A percentile compares a stretch with the other conserved stretches of the same genome.
These are phyloP conservation scores for Pseudogymnoascus sp. DNA, from an alignment of 2,329 filamentous ascomycete species.

Conservation along the genomic window DNA sequence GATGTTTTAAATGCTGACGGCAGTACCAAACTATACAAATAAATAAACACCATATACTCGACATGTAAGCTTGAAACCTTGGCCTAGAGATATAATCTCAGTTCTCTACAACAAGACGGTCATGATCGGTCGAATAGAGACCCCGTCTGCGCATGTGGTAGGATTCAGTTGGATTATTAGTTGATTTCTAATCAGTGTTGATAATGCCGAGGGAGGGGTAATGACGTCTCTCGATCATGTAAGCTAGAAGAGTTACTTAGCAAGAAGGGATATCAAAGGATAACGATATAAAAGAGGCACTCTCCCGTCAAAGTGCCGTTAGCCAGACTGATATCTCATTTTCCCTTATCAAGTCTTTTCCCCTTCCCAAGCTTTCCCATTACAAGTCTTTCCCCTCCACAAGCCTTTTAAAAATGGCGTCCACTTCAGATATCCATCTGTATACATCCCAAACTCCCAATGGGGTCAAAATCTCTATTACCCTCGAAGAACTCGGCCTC, in stretches of 20 bases:
- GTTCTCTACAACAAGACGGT: not conserved
- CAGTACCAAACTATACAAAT: not conserved
- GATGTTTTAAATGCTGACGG: not conserved
- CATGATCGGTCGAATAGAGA: not conserved
- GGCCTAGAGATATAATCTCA: not conserved
- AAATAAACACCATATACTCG: not conserved
- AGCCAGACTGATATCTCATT: not conserved
- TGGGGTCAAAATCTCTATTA: slow-evolving; percentile 81
- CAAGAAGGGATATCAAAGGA: not conserved
- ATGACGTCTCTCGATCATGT: not conserved
- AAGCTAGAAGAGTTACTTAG: not conserved
- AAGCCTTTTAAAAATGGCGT: slow-evolving; percentile 33
- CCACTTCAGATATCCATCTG: slow-evolving; percentile 24
- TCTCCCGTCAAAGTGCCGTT: not conserved
- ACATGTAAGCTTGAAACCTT: not conserved
- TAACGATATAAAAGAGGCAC: not conserved
- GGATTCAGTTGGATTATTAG: not conserved
- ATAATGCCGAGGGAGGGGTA: slow-evolving; percentile 4
- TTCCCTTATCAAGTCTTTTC: slow-evolving; percentile 8
- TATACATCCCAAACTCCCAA: slow-evolving; percentile 74
- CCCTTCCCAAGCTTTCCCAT: no score
- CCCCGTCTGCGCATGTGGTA: not conserved
- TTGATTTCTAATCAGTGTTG: not conserved
- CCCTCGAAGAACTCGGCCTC: slow-evolving; percentile 74
- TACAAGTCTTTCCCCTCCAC: slow-evolving; percentile 13